Evolutionary conservation across 805 yeast genomes (phyloP), one percentile per base, ranked within the genome.

Genomic region (Clavispora fructus): DNA sequence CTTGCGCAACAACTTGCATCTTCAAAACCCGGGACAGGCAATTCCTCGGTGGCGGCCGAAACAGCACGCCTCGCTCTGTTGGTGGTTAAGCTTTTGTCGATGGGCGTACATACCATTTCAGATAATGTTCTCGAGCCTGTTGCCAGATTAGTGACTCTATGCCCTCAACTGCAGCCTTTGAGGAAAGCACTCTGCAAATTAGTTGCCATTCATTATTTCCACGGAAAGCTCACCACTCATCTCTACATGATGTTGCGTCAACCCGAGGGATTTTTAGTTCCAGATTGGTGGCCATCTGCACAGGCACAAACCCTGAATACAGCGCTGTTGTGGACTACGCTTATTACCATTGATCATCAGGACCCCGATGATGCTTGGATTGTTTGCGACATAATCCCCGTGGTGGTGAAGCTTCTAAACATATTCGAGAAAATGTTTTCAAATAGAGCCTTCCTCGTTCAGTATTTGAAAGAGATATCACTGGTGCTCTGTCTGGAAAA

Each of bases 251-350:
- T 16, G 7, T 48, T 50, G 37, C 38, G 32, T 13, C n/a, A 35
- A 3, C 39, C 6, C 1, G 35, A 12, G 11, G 38, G 39, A 10
- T 45, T 33, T 32, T n/a, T 6, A 9, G 40, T 46, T 3, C 55
- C 55, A 2, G 41, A 42, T 3, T 51, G 55, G 55, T 49, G 52
- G 55, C 52, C 52, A 5, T 4, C 7, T 33, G 3, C 25, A 16
- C 9, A 10, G 9, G n/a, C 16, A 33, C 23, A 10, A 7, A 29
- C 17, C 13, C 14, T 10, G 27, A 6, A 16, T 14, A 8, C 19
- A 5, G 13, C 41, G 1, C 31, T 39, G 31, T 39, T 28, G 41
- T 33, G 37, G 37, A 17, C 37, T 17, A 33, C 25, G 6, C 37
- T 33, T 6, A 33, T 33, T 25, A 33, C 37, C 13, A 33, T 33